Conservation (phyloP, 108 stramenopile species). For the Skeletonema grethae region DNA sequence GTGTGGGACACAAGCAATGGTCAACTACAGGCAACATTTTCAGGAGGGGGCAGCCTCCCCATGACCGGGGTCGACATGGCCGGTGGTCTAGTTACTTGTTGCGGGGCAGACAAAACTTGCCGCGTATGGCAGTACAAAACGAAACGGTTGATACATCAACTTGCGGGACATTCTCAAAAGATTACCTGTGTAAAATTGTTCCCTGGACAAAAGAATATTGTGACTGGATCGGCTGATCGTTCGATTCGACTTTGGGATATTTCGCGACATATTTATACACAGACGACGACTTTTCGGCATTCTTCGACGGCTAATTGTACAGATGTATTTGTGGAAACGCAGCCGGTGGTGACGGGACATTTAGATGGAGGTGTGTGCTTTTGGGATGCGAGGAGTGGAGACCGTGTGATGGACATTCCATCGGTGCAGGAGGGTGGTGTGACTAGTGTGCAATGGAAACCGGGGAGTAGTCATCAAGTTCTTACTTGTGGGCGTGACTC, state of each 20-base stretch:
- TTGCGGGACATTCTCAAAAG: slow-evolving; percentile 84
- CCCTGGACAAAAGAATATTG: slow-evolving; percentile 56
- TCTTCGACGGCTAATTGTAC: slow-evolving; percentile 72
- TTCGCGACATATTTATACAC: slow-evolving; percentile 73
- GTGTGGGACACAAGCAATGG: slow-evolving; percentile 84
- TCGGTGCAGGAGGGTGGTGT: slow-evolving; percentile 69
- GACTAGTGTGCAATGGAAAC: slow-evolving; percentile 80
- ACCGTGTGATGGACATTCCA: slow-evolving; percentile 61
- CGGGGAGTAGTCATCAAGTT: slow-evolving; percentile 53
- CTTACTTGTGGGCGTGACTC: slow-evolving; percentile 83
- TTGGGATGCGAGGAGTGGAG: slow-evolving; percentile 75
- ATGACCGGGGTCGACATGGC: slow-evolving; percentile 73
- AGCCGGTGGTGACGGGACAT: slow-evolving; percentile 68
- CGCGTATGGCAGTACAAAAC: slow-evolving; percentile 80
- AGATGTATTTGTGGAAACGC: slow-evolving; percentile 58
- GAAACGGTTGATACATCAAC: slow-evolving; percentile 84
- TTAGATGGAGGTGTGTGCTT: slow-evolving; percentile 76
- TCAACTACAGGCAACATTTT: slow-evolving; percentile 59
- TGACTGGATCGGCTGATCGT: slow-evolving; percentile 85
- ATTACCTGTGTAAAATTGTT: slow-evolving; percentile 78
- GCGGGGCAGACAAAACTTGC: slow-evolving; percentile 83
- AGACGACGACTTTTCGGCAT: slow-evolving; percentile 74
- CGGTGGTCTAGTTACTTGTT: slow-evolving; percentile 66
- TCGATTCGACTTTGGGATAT: slow-evolving; percentile 88
- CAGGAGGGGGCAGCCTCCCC: slow-evolving; percentile 57